Conservation (phyloP, 176 grass and related monocot species). For the Rhynchospora breviuscula region DNA sequence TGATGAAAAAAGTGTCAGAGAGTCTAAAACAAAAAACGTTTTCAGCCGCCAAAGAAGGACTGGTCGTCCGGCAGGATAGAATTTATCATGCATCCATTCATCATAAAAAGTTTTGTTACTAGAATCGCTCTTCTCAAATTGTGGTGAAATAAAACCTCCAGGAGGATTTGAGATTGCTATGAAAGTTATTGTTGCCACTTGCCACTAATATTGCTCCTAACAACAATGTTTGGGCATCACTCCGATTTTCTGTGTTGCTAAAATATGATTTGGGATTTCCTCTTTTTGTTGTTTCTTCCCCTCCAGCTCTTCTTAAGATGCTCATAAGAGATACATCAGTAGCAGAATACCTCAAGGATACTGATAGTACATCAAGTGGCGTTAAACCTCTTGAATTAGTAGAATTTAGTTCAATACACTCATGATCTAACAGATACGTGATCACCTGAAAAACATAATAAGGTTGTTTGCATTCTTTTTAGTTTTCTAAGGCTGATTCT, state of each 20-base stretch:
- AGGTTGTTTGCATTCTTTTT: no score
- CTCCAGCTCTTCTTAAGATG: no score
- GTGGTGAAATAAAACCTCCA: neutral
- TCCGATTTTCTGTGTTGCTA: neutral
- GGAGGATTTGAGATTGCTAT: neutral
- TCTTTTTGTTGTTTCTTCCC: no score
- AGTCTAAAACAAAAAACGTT: neutral
- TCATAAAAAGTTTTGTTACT: neutral
- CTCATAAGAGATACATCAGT: no score
- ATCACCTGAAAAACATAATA: no score
- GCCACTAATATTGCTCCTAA: neutral
- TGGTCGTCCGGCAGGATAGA: neutral
- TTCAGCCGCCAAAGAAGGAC: neutral
- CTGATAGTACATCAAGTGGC: no score
- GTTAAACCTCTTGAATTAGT: no score
- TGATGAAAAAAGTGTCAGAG: neutral
- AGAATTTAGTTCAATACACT: no score
- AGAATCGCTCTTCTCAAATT: neutral
- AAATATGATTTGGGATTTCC: no score
- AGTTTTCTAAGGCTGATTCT: no score
- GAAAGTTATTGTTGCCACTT: neutral
- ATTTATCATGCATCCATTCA: neutral
- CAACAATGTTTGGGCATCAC: neutral
- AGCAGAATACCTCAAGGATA: no score
- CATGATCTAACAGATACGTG: no score